These are phyloP conservation scores for Santalum album DNA, from an alignment of 164 flowering plant species.

Conservation along the genomic window DNA sequence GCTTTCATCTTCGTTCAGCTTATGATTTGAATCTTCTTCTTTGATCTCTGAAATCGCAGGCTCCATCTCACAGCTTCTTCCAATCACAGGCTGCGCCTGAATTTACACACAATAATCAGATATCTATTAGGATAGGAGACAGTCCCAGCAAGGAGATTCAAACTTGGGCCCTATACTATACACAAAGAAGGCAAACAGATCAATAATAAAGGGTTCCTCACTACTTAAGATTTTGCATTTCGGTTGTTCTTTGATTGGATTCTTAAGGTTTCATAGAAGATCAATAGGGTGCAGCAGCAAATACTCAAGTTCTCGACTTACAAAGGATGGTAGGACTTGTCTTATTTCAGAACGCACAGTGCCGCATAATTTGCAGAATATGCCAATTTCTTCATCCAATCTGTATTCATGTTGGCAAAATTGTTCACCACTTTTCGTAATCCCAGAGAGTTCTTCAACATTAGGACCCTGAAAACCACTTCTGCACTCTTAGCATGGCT, in stretches of 20 bases:
- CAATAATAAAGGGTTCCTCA: no score
- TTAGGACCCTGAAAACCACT: constrained; percentile 27
- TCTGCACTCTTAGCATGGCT: constrained; percentile 1
- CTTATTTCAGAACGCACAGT: constrained; percentile 53
- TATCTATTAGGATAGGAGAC: no score
- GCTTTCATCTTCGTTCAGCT: constrained; percentile 17
- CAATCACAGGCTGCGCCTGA: no score
- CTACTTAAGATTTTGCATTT: no score
- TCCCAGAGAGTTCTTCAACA: constrained; percentile 9
- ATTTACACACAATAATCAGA: no score
- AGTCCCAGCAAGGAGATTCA: no score
- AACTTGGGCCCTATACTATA: no score
- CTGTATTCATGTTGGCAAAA: constrained; percentile 56
- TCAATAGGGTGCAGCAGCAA: neutral
- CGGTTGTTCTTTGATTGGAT: no score
- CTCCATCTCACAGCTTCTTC: constrained; percentile 9
- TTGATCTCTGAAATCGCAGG: neutral
- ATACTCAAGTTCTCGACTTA: constrained; percentile 29
- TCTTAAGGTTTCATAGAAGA: neutral
- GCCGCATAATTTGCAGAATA: constrained; percentile 56
- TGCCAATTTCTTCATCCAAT: constrained; percentile 76
- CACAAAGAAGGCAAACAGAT: no score
- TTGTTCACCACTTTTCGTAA: constrained; percentile 8
- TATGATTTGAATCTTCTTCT: constrained; percentile 21
- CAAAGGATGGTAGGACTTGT: constrained; percentile 62